Percentiles rank a stretch among this genome's conserved stretches.
Conservation (phyloP, 2,329 filamentous ascomycete genomes). For the Ilyonectria sp. region DNA sequence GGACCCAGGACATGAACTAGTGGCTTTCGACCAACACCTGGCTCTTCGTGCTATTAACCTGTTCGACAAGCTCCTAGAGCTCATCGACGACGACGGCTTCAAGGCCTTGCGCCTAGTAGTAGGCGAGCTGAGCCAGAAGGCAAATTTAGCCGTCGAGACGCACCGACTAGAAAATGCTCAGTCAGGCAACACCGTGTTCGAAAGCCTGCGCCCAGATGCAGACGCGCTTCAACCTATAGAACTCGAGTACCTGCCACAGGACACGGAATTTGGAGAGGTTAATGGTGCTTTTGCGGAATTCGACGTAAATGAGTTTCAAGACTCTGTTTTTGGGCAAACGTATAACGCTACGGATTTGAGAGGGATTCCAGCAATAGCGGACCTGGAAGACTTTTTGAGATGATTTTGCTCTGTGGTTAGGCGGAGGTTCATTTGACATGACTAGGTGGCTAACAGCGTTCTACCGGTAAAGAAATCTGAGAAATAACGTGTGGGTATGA, state of each 20-base stretch:
- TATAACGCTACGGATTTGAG: not conserved
- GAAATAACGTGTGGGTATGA: too few species aligned
- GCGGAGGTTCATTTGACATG: not conserved
- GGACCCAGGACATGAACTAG: slow-evolving; percentile 44
- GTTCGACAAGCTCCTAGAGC: slow-evolving; percentile 45
- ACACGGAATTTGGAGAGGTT: not conserved
- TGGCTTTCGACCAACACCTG: slow-evolving; percentile 50
- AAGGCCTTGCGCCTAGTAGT: slow-evolving; percentile 30
- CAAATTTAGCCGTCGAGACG: slow-evolving; percentile 32
- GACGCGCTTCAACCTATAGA: not conserved
- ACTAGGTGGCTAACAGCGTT: not conserved
- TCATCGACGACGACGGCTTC: slow-evolving; percentile 40
- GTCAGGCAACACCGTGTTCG: slow-evolving; percentile 15
- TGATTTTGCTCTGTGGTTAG: not conserved
- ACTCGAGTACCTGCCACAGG: slow-evolving; percentile 18
- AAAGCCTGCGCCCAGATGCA: not conserved
- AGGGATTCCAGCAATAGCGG: not conserved
- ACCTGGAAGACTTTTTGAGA: slow-evolving; percentile 16
- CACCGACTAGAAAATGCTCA: slow-evolving; percentile 19
- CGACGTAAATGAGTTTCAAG: not conserved
- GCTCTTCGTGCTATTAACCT: slow-evolving; percentile 47
- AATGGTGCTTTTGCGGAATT: slow-evolving; percentile 27
- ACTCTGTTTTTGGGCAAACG: not conserved
- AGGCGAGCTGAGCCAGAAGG: slow-evolving; percentile 41
- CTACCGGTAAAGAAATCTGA: too few species aligned